A percentile compares a stretch with the other conserved stretches of the same genome.
These are phyloP conservation scores for Gentiana dahurica DNA, from an alignment of 257 asterid genomes.

Conservation along the genomic window DNA sequence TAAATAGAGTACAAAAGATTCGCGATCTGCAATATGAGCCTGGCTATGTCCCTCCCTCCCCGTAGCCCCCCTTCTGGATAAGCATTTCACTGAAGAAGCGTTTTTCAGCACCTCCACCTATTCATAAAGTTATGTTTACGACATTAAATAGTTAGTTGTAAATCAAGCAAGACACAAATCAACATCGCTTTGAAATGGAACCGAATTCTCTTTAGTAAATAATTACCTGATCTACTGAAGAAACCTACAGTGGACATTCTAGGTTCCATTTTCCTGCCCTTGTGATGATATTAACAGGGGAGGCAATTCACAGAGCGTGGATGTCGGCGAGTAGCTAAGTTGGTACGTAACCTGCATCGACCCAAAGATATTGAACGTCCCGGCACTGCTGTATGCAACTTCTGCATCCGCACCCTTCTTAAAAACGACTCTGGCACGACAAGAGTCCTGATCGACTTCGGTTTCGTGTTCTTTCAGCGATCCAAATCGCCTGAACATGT, in stretches of 20 bases:
- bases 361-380: slow-evolving; percentile 68
- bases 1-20: no score
- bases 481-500: slow-evolving; percentile 88
- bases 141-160: no score
- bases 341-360: slow-evolving; percentile 59
- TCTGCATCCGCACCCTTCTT: slow-evolving; percentile 93
- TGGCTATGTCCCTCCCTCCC: no score
- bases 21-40: no score
- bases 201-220: slow-evolving; percentile 7
- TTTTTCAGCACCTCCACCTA: no score
- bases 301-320: slow-evolving; percentile 31
- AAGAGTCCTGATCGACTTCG: slow-evolving; percentile 57
- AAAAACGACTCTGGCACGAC: slow-evolving; percentile 74
- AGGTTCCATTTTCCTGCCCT: slow-evolving; percentile 31
- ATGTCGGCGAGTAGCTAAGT: slow-evolving; percentile 65
- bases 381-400: slow-evolving; percentile 73
- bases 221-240: slow-evolving; percentile 26
- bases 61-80: no score
- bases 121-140: no score
- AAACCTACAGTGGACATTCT: slow-evolving; percentile 22
- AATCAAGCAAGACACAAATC: neutral
- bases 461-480: slow-evolving; percentile 87
- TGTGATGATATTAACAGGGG: slow-evolving; percentile 39
- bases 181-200: neutral
- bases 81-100: no score